These are phyloP conservation scores for Ogataea kodamae DNA, from an alignment of 805 yeast species.

Conservation along the genomic window DNA sequence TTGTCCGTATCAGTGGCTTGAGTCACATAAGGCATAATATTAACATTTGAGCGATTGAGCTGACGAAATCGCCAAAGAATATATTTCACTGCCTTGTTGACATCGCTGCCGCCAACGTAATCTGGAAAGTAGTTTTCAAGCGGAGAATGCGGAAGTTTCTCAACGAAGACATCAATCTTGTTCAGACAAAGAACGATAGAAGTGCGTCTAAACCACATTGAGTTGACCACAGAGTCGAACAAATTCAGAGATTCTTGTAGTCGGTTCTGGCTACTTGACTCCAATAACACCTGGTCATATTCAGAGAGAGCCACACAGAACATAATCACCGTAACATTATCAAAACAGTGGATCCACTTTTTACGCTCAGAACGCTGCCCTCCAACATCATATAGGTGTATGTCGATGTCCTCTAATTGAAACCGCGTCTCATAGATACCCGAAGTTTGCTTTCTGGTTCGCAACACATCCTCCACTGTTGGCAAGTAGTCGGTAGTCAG, in stretches of 20 bases:
- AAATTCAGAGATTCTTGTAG: constrained; percentile 77
- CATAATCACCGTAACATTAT: constrained; percentile 82
- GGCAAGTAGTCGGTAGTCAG: constrained; percentile 63
- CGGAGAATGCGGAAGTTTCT: constrained; percentile 78
- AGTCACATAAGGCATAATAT: constrained; percentile 85
- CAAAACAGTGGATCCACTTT: constrained; percentile 97
- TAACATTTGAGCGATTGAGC: constrained; percentile 76
- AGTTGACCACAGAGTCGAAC: constrained; percentile 87
- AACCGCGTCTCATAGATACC: constrained; percentile 85
- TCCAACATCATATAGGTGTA: constrained; percentile 82
- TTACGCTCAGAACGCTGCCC: constrained; percentile 95
- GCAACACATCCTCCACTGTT: constrained; percentile 67
- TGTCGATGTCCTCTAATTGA: constrained; percentile 62
- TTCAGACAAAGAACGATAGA: constrained; percentile 83
- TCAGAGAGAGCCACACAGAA: constrained; percentile 91
- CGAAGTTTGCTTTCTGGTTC: constrained; percentile 88
- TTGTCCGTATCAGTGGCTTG: constrained; percentile 94
- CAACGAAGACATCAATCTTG: constrained; percentile 86
- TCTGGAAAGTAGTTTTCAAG: constrained; percentile 83
- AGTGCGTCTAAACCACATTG: constrained; percentile 88
- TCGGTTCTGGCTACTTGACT: constrained; percentile 71
- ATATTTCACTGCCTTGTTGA: constrained; percentile 87
- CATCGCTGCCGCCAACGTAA: constrained; percentile 85
- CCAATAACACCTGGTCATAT: constrained; percentile 82
- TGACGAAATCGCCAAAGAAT: constrained; percentile 87